Percentiles rank a stretch among this genome's conserved stretches.
phyloP scores from a whole-genome alignment of 371 early-diverging fungal species.

The Choanephora cucurbitarum region DNA sequence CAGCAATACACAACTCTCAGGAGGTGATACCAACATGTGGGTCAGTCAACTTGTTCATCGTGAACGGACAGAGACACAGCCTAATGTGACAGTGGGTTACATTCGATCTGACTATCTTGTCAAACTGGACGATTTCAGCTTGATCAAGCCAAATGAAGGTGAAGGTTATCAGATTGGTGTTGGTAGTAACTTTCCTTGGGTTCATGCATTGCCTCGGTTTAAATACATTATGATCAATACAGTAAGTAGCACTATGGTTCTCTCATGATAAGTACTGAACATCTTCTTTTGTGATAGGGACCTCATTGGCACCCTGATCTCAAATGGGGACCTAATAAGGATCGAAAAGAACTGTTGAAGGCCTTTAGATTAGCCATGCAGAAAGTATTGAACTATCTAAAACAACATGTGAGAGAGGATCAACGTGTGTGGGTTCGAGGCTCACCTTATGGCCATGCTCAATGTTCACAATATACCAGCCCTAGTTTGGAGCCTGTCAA shows the following conservation, averaged over 20 bases:
- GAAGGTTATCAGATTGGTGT: conserved; percentile 36
- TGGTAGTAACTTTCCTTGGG: conserved; percentile 45
- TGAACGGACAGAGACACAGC: conserved; percentile 5
- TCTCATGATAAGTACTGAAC: not conserved
- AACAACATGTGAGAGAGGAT: conserved; percentile 23
- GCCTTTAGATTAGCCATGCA: conserved; percentile 31
- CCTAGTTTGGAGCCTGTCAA: conserved; percentile 15
- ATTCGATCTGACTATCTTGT: conserved; percentile 44
- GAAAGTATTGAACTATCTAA: conserved; percentile 28
- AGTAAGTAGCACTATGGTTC: conserved; percentile 20
- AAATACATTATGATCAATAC: conserved; percentile 45
- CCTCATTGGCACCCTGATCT: conserved; percentile 48
- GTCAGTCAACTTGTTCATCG: conserved; percentile 25
- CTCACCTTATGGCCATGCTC: conserved; percentile 41
- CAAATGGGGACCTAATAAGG: conserved; percentile 32
- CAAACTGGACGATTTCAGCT: conserved; percentile 36
- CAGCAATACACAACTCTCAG: conserved; percentile 18
- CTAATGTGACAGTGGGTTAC: conserved; percentile 19
- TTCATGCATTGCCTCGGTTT: conserved; percentile 32
- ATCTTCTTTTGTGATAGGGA: conserved; percentile 18
- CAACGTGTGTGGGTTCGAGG: conserved; percentile 43
- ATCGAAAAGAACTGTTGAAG: conserved; percentile 31
- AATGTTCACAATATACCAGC: conserved; percentile 37
- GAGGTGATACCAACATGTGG: conserved; percentile 35
- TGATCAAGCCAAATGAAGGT: conserved; percentile 34